Percentiles rank a stretch among this genome's conserved stretches.
phyloP scores from a whole-genome alignment of 176 grass and related monocot species.

The Oryza officinalis region DNA sequence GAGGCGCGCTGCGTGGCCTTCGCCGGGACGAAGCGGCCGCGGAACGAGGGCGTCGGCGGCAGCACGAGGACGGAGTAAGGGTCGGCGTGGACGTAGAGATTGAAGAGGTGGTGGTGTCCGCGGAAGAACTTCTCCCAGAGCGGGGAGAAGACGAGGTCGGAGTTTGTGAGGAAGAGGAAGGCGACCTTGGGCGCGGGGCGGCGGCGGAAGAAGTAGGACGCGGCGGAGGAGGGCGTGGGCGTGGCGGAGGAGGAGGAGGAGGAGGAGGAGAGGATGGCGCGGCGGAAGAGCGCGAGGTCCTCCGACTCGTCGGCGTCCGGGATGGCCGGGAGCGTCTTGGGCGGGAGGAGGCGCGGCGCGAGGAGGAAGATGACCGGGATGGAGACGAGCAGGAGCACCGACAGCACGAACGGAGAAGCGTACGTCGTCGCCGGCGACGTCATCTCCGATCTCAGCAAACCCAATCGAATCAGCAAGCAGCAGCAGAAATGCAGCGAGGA shows the following conservation, averaged over 20 bases:
- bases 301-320: slow-evolving; percentile 83
- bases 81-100: slow-evolving; percentile 91
- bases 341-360: slow-evolving; percentile 67
- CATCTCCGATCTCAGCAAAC: slow-evolving; percentile 32
- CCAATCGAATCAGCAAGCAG: not conserved
- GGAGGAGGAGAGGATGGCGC: slow-evolving; percentile 69
- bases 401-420: slow-evolving; percentile 70
- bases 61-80: slow-evolving; percentile 50
- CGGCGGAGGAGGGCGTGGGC: slow-evolving; percentile 22
- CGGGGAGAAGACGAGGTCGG: slow-evolving; percentile 77
- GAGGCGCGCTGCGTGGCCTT: slow-evolving; percentile 90
- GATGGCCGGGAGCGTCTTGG: slow-evolving; percentile 86
- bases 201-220: slow-evolving; percentile 52
- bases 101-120: slow-evolving; percentile 62
- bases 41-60: slow-evolving; percentile 61
- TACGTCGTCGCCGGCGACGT: slow-evolving; percentile 43
- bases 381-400: slow-evolving; percentile 62
- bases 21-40: slow-evolving; percentile 70
- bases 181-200: slow-evolving; percentile 69
- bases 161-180: slow-evolving; percentile 89
- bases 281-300: slow-evolving; percentile 94
- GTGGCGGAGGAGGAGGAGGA: slow-evolving; percentile 29
- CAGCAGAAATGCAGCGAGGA: slow-evolving; percentile 26
- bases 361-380: slow-evolving; percentile 74
- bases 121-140: slow-evolving; percentile 87